These are phyloP conservation scores for Leptosphaerulina australis DNA, from an alignment of 2,329 filamentous ascomycete genomes.

Conservation along the genomic window DNA sequence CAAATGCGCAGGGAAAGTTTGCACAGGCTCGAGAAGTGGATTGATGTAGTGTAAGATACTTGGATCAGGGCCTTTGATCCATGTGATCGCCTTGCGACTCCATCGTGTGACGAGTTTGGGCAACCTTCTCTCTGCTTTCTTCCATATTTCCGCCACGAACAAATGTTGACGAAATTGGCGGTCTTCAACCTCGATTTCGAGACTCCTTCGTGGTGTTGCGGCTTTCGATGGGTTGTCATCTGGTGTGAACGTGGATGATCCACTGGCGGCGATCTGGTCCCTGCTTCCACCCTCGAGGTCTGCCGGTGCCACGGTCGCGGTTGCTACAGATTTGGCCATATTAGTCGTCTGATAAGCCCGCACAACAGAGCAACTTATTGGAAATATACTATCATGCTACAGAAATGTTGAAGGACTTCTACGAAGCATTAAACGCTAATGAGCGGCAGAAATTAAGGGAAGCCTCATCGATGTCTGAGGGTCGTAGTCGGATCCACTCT, in stretches of 20 bases:
- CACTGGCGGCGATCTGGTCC: slow-evolving; percentile 10
- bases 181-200: slow-evolving; percentile 7
- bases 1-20: slow-evolving; percentile 67
- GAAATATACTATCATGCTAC: slow-evolving; percentile 4
- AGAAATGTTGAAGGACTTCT: background rate
- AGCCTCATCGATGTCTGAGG: slow-evolving; percentile 15
- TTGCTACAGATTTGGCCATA: slow-evolving; percentile 6
- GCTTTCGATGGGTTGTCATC: slow-evolving; percentile 7
- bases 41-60: slow-evolving; percentile 51
- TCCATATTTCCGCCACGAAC: background rate
- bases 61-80: slow-evolving; percentile 55
- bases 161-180: background rate
- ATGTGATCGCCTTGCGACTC: slow-evolving; percentile 42
- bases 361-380: background rate
- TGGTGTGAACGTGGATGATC: slow-evolving; percentile 4
- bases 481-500: slow-evolving; percentile 10
- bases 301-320: slow-evolving; percentile 9
- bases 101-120: slow-evolving; percentile 27
- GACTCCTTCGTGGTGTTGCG: slow-evolving; percentile 5
- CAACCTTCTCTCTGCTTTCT: background rate
- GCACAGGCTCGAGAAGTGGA: slow-evolving; percentile 66
- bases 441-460: background rate
- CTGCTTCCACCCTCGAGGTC: slow-evolving; percentile 14
- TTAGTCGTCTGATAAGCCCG: background rate
- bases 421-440: slow-evolving; percentile 3